A percentile compares a stretch with the other conserved stretches of the same genome.
Evolutionary conservation across 2,329 filamentous ascomycete genomes (phyloP).

Genomic region (Remersonia thermophila): DNA sequence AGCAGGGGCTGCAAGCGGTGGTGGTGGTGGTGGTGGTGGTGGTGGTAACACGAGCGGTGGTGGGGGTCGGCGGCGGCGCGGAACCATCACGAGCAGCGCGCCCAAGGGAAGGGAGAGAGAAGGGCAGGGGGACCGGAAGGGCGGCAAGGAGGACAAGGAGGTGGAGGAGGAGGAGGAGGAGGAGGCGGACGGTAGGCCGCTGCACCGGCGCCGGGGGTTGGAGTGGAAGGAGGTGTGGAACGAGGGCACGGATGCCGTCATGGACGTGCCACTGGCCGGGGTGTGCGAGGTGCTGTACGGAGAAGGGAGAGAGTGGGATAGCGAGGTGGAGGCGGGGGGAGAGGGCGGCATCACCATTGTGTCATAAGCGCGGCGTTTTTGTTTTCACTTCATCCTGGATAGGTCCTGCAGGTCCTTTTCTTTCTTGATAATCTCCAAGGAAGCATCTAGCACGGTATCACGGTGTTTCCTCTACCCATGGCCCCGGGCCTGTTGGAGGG

Average conservation of each 20-base stretch:
- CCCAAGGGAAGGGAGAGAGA: conserved; percentile 8
- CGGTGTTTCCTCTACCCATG: no score
- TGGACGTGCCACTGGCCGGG: conserved; percentile 90
- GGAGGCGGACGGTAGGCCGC: background rate
- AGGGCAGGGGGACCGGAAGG: background rate
- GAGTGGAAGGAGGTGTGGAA: conserved; percentile 82
- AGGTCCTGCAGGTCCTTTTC: background rate
- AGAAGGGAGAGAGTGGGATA: conserved; percentile 27
- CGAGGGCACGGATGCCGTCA: conserved; percentile 86
- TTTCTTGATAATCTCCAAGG: no score
- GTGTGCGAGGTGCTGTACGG: conserved; percentile 94
- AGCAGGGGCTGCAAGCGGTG: conserved; percentile 25
- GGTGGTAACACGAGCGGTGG: conserved; percentile 16
- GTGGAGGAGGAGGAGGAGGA: conserved; percentile 22
- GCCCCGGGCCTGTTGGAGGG: no score
- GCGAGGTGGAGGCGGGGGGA: conserved; percentile 11
- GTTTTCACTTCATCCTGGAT: background rate
- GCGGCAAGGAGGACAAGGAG: conserved; percentile 17
- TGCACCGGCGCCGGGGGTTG: conserved; percentile 18
- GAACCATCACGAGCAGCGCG: no score
- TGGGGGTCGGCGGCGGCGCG: no score
- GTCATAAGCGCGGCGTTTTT: conserved; percentile 4
- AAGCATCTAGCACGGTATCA: no score
- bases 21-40: conserved; percentile 19
- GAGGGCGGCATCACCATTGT: conserved; percentile 11